Conservation (phyloP, 2,329 filamentous ascomycete species). For the Leptographium wingfieldii region DNA sequence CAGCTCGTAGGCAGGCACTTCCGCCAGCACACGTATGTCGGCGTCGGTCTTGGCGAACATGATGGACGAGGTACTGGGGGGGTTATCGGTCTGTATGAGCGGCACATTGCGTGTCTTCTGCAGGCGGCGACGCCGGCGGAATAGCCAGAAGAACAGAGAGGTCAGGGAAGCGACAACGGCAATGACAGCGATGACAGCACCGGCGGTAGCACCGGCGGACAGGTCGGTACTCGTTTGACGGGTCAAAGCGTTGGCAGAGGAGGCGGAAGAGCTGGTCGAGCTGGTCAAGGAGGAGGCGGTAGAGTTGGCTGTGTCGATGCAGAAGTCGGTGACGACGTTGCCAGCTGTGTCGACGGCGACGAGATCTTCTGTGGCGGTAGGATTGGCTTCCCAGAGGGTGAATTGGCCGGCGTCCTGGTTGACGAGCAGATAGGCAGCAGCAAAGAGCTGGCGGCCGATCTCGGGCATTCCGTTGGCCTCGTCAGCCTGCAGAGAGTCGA, state of each 20-base stretch:
- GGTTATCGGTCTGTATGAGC: not conserved
- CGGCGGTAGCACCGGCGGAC: not conserved
- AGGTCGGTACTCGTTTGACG: not conserved
- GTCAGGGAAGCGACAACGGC: not conserved
- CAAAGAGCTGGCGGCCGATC: constrained; percentile 19
- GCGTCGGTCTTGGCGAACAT: not conserved
- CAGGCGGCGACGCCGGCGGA: not conserved
- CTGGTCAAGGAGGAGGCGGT: not conserved
- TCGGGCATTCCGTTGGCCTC: constrained; percentile 14
- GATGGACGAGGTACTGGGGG: not conserved
- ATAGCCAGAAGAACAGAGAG: not conserved
- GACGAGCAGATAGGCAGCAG: constrained; percentile 18
- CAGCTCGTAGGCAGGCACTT: not conserved
- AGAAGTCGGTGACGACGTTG: constrained; percentile 14
- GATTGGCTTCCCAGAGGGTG: constrained; percentile 13
- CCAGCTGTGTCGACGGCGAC: constrained; percentile 19
- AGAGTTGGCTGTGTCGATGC: not conserved
- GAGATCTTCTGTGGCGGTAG: constrained; percentile 1
- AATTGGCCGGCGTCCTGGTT: constrained; percentile 17
- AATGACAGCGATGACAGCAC: not conserved
- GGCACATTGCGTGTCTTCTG: not conserved
- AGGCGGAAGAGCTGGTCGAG: too few species aligned
- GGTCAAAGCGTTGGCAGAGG: not conserved
- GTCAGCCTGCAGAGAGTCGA: constrained; percentile 14
- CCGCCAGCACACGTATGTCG: not conserved